Evolutionary conservation across 2,329 filamentous ascomycete genomes (phyloP), one percentile per base, ranked within the genome.

Genomic region (Talaromyces rugulosus): DNA sequence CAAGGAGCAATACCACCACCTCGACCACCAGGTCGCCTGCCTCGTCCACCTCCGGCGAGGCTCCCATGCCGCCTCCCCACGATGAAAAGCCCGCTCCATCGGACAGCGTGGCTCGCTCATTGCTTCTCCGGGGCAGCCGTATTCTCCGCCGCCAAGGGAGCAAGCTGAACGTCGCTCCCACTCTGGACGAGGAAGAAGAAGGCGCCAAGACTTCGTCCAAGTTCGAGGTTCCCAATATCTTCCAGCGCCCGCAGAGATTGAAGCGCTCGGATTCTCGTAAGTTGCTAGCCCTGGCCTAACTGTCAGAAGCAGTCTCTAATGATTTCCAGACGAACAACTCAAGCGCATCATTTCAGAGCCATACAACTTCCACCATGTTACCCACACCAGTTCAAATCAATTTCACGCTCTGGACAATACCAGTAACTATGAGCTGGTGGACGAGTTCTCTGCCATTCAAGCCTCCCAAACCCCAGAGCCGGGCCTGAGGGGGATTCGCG

Each of bases 341-440:
- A 84, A 83, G 70, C 74, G 73, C 50, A 75, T 77, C 62, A 88
- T 88, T 58, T 88, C 86, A 0, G 81, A 81, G 61, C 86, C 86
- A 1, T 88, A 86, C 71, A 83, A 86, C 67, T 88, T 88, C 69
- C 84, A 87, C 64, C 86, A 88, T 68, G 72, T 88, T 58, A 84
- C 84, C 40, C 85, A 88, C 68, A 85, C 85, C 31, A 81, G 81
- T 61, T 80, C 82, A 28, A 73, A 81, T 28, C 82, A 87, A 61
- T 80, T 86, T 61, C 78, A 82, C 34, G 76, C 76, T 4, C 72
- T 87, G 23, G 80, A 84, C 44, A 79, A 78, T 36, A 76, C 81
- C 12, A 78, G 81, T 59, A 78, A 82, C 60, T 76, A 80, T 61
- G 80, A 85, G 33, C 74, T 86, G 23, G 80, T 80, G 31, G 79